phyloP scores from a whole-genome alignment of 495 filamentous ascomycete species.

The Penicillium flavigenum region DNA sequence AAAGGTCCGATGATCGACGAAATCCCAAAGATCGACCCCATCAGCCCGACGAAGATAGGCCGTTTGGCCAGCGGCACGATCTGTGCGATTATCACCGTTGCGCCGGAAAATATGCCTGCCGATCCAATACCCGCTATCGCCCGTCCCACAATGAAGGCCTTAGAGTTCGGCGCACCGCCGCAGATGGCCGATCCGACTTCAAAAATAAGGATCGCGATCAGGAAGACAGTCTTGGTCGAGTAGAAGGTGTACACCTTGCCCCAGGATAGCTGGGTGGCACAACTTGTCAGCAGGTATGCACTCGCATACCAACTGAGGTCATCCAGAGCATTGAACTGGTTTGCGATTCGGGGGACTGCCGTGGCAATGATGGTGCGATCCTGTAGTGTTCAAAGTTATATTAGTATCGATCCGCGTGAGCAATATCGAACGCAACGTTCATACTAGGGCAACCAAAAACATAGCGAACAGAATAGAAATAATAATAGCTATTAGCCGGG shows the following conservation, averaged over 20 bases:
- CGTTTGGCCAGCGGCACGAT: slow-evolving; percentile 56
- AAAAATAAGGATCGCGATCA: slow-evolving; percentile 58
- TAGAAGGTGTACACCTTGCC: slow-evolving; percentile 69
- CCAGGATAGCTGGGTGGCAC: slow-evolving; percentile 46
- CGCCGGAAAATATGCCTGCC: slow-evolving; percentile 52
- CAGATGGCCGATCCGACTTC: slow-evolving; percentile 69
- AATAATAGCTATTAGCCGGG: slow-evolving; percentile 11
- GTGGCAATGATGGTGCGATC: slow-evolving; percentile 70
- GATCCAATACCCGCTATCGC: slow-evolving; percentile 51
- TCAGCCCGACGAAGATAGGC: slow-evolving; percentile 51
- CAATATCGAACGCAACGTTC: background rate
- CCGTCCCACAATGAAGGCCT: slow-evolving; percentile 66
- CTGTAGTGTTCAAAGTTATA: slow-evolving; percentile 17
- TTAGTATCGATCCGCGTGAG: background rate
- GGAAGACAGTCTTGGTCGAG: slow-evolving; percentile 54
- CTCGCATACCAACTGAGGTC: slow-evolving; percentile 61
- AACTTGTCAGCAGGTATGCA: slow-evolving; percentile 50
- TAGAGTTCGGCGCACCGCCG: slow-evolving; percentile 66
- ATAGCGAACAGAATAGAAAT: slow-evolving; percentile 32
- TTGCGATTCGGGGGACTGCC: slow-evolving; percentile 67
- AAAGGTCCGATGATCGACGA: slow-evolving; percentile 51
- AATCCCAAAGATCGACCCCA: slow-evolving; percentile 53
- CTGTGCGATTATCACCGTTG: slow-evolving; percentile 55
- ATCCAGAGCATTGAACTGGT: slow-evolving; percentile 60
- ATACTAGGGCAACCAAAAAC: slow-evolving; percentile 41